Base-by-base conservation (phyloP, 2,329 filamentous ascomycete genomes). In the Cadophora sp. region DNA sequence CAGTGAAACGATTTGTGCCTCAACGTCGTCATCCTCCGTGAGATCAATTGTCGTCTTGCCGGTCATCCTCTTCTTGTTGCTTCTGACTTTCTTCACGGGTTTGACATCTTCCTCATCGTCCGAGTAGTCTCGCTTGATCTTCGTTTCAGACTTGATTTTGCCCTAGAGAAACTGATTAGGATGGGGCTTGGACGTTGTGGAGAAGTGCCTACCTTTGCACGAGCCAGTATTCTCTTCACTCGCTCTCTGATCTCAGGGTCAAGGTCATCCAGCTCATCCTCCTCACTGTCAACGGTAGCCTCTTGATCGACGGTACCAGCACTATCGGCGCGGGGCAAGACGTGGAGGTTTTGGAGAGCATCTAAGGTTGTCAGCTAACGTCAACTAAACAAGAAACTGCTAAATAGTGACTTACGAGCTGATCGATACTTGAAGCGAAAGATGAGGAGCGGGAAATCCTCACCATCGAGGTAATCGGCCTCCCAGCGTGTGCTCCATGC, bases 391-490 rank as follows among this genome's bases (percentile, higher is more conserved):
- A 50, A n/a, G 18, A 48, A 1, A 30, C 27, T 30, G 27, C 6
- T 4, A 6, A 30, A 43, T 14, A 8, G 7, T 51, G 4, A 22
- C 65, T 43, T 66, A 73, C 74, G 66, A 36, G 64, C 61, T 22
- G 70, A 73, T 14, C 73, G 67, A 47, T 76, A 77, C 30, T 72
- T 73, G 66, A 76, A 76, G 41, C 30, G 68, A 59, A 73, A 74
- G 11, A 60, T 64, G 14, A 55, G 68, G 24, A 71, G 6, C 1
- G 68, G 69, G 41, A 70, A 22, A 22, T 70, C 66, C 1, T 11
- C 71, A 69, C 66, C 72, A 70, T 73, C 73, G 27, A 72, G 27
- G 11, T 20, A 9, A 0, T 27, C 7, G 7, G 16, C n/a, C 13
- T 33, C 1, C 11, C 45, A 16, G 3, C 33, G 20, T 7, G 6